A percentile compares a stretch with the other conserved stretches of the same genome.
Evolutionary conservation across 1,139 yeast species (phyloP).

Genomic region (Suhomyces maxii): DNA sequence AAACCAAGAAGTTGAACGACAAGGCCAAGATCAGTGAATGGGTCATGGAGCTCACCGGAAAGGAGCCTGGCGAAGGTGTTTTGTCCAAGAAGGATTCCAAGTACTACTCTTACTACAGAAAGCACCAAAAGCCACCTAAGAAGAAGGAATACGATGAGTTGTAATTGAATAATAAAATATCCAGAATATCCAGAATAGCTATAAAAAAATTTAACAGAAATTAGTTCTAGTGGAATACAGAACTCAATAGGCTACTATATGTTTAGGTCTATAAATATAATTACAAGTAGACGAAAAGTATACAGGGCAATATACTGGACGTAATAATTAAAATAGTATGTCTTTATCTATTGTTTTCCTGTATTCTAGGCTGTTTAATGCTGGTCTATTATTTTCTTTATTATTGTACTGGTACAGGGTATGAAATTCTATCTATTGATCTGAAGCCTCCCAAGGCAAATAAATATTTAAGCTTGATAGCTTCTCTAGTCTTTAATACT

Average conservation of each 20-base stretch:
- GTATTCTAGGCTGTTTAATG: no score
- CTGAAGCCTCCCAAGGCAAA: no score
- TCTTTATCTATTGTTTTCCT: no score
- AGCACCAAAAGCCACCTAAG: constrained; percentile 26
- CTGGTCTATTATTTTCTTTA: no score
- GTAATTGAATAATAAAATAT: constrained; percentile 15
- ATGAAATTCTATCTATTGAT: no score
- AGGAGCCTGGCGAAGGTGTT: constrained; percentile 39
- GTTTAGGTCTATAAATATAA: not conserved
- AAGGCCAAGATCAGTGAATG: constrained; percentile 37
- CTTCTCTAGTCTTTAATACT: not conserved
- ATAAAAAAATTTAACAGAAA: not conserved
- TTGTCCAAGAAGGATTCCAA: constrained; percentile 37
- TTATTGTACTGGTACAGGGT: no score
- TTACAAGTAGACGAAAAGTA: no score
- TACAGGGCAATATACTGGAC: no score
- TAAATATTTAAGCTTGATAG: no score
- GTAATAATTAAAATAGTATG: no score
- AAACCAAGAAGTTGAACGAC: constrained; percentile 28
- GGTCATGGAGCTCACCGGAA: constrained; percentile 30
- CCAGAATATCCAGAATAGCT: not conserved
- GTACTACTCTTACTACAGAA: constrained; percentile 32
- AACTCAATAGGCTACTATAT: not conserved
- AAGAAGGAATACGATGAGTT: constrained; percentile 38
- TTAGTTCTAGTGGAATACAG: not conserved